These are phyloP conservation scores for Phialemoniopsis sp. DNA, from an alignment of 2,329 filamentous ascomycete species.

Conservation along the genomic window DNA sequence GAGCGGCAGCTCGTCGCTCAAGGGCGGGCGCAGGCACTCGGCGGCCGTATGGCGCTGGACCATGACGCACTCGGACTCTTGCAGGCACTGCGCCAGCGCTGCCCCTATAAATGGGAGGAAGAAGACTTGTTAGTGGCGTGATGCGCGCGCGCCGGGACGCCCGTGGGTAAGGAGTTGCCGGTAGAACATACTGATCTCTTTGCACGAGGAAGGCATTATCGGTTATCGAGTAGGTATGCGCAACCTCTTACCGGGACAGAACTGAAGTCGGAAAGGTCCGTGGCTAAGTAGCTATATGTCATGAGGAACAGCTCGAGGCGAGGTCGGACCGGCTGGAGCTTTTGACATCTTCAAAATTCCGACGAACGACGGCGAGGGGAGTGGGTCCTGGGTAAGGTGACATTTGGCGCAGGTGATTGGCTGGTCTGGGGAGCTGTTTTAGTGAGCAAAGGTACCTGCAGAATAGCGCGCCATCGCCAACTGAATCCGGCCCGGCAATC, in stretches of 20 bases:
- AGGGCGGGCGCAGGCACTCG: slow-evolving; percentile 83
- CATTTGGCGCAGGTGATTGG: no score
- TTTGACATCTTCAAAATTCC: no score
- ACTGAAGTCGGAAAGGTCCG: background rate
- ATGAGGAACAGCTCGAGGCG: no score
- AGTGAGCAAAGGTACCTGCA: no score
- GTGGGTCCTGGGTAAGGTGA: no score
- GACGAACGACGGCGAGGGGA: no score
- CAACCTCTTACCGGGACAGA: background rate
- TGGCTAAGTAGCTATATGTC: background rate
- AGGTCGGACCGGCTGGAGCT: no score
- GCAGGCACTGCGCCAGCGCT: slow-evolving; percentile 89
- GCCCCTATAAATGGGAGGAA: slow-evolving; percentile 55
- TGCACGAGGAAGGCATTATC: slow-evolving; percentile 84
- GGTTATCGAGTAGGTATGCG: background rate
- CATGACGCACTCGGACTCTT: slow-evolving; percentile 96
- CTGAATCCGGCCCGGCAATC: no score
- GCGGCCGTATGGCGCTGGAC: slow-evolving; percentile 79
- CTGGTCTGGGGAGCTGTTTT: no score
- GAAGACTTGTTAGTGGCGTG: slow-evolving; percentile 3
- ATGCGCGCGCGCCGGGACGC: background rate
- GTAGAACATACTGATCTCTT: slow-evolving; percentile 78
- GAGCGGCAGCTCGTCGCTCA: slow-evolving; percentile 75
- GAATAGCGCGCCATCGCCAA: no score
- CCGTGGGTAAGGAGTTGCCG: slow-evolving; percentile 1